Percentiles rank a stretch among this genome's conserved stretches.
phyloP scores from a whole-genome alignment of 2,329 filamentous ascomycete species.

The Aspergillus hiratsukae region DNA sequence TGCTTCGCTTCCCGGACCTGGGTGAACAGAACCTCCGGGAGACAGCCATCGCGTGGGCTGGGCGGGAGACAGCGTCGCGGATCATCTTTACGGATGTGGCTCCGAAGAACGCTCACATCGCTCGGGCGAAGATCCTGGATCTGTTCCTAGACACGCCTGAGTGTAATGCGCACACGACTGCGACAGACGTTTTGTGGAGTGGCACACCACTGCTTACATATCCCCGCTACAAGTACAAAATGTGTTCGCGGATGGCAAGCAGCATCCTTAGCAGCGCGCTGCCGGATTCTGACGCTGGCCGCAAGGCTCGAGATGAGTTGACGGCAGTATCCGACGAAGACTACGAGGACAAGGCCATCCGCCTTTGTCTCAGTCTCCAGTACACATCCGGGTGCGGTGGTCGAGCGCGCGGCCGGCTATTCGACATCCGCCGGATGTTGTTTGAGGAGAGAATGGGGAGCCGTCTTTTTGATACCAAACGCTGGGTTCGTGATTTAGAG shows the following conservation, averaged over 20 bases:
- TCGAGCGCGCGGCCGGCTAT: constrained; percentile 59
- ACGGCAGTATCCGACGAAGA: constrained; percentile 73
- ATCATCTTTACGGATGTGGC: constrained; percentile 96
- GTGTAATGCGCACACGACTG: constrained; percentile 97
- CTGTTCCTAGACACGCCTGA: constrained; percentile 95
- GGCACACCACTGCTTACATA: constrained; percentile 88
- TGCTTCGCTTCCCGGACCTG: constrained; percentile 91
- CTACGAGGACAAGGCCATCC: constrained; percentile 75
- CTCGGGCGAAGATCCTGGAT: constrained; percentile 84
- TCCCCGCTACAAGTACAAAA: constrained; percentile 92
- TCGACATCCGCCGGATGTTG: constrained; percentile 72
- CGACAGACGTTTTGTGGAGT: constrained; percentile 93
- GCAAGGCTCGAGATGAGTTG: constrained; percentile 65
- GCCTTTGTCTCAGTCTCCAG: constrained; percentile 59
- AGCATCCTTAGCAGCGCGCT: constrained; percentile 88
- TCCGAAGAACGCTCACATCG: constrained; percentile 90
- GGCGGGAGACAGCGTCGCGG: constrained; percentile 74
- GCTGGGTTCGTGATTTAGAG: constrained; percentile 90
- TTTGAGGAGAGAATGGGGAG: constrained; percentile 82
- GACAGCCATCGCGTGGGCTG: constrained; percentile 80
- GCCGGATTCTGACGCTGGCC: constrained; percentile 65
- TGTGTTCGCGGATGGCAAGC: constrained; percentile 97
- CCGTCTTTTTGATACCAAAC: constrained; percentile 80
- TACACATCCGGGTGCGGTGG: constrained; percentile 48
- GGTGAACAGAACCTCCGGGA: constrained; percentile 80